Evolutionary conservation across 148 eudicot species (phyloP).

Genomic region (Hydrangea macrophylla): DNA sequence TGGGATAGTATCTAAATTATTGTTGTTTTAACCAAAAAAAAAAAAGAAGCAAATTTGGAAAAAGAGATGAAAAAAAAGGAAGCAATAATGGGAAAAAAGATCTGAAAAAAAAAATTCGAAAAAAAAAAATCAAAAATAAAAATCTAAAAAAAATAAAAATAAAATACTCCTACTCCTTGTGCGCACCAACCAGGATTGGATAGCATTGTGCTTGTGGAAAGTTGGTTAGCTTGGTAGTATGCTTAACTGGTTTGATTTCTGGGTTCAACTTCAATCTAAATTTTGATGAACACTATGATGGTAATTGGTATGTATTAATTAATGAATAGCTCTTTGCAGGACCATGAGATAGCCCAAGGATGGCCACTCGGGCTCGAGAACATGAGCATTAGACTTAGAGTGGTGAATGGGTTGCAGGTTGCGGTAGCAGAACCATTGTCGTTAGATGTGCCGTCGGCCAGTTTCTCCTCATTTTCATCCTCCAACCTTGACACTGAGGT

Average conservation of each 20-base stretch:
- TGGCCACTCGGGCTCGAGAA: constrained; percentile 71
- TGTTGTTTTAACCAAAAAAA: too few relatives aligned
- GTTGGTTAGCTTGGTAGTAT: too few relatives aligned
- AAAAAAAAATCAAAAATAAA: too few relatives aligned
- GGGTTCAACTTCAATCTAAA: not conserved
- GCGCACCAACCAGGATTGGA: too few relatives aligned
- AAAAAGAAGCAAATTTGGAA: too few relatives aligned
- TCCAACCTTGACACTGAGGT: constrained; percentile 74
- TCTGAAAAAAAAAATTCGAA: too few relatives aligned
- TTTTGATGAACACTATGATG: not conserved
- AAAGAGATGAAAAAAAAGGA: too few relatives aligned
- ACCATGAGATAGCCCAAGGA: constrained; percentile 27
- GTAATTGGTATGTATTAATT: not conserved
- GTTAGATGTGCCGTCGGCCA: constrained; percentile 29
- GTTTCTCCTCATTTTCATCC: constrained; percentile 61
- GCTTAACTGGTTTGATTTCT: too few relatives aligned
- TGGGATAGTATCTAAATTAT: too few relatives aligned
- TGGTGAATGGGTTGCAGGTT: constrained; percentile 18
- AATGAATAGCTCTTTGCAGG: constrained; percentile 18
- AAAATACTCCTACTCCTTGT: too few relatives aligned
- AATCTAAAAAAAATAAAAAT: too few relatives aligned
- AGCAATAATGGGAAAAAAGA: too few relatives aligned
- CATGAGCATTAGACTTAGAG: constrained; percentile 40
- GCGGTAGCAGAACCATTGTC: constrained; percentile 12
- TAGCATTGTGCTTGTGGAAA: not conserved